A percentile compares a stretch with the other conserved stretches of the same genome.
Evolutionary conservation across 306 rosid genomes (phyloP).

Genomic region (Astragalus glycyphyllos): DNA sequence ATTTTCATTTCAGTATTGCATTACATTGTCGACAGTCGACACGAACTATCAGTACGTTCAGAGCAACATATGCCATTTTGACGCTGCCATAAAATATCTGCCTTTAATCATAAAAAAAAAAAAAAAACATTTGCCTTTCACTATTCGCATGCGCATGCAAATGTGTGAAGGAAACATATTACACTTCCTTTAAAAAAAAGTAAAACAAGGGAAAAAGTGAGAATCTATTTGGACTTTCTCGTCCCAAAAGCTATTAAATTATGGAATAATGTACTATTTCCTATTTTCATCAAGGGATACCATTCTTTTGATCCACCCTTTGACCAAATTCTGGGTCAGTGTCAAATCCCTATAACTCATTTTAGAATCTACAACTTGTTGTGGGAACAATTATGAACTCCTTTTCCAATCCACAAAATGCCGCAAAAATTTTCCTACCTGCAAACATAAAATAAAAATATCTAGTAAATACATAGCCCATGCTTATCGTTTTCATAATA

Average conservation of each 20-base stretch:
- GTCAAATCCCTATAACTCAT: conserved; percentile 40
- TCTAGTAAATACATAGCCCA: neutral
- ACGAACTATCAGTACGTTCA: conserved; percentile 45
- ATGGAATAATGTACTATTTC: conserved; percentile 39
- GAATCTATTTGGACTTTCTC: conserved; percentile 43
- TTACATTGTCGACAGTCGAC: conserved; percentile 35
- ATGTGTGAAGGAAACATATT: conserved; percentile 43
- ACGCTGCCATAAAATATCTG: conserved; percentile 46
- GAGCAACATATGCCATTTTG: conserved; percentile 24
- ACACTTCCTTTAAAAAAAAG: neutral
- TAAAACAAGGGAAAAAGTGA: neutral
- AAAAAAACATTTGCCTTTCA: conserved; percentile 24
- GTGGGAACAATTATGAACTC: conserved; percentile 26
- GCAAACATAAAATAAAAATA: neutral
- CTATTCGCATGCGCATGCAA: conserved; percentile 53
- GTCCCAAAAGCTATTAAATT: conserved; percentile 42
- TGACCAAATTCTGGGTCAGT: conserved; percentile 51
- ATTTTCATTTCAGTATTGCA: conserved; percentile 26
- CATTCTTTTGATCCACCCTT: conserved; percentile 44
- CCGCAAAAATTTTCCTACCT: conserved; percentile 84
- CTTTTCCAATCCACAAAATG: conserved; percentile 78
- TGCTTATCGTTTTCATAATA: neutral
- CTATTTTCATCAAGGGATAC: conserved; percentile 41
- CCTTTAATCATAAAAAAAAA: too few species aligned
- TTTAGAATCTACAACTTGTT: conserved; percentile 40